These are phyloP conservation scores for Phialocephala subalpina DNA, from an alignment of 2,329 filamentous ascomycete species.

Conservation along the genomic window DNA sequence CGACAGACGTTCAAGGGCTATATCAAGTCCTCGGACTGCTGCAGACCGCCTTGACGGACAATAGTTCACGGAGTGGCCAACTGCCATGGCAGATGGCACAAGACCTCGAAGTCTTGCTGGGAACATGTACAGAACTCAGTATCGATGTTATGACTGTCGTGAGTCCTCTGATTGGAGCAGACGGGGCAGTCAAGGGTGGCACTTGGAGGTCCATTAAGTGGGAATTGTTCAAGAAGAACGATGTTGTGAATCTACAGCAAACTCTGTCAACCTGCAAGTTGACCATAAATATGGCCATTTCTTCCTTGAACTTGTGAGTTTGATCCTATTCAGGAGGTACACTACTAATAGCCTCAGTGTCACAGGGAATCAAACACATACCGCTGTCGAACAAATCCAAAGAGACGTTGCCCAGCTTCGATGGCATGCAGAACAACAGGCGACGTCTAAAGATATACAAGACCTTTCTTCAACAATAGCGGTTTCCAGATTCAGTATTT, in stretches of 20 bases:
- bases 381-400: background rate
- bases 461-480: background rate
- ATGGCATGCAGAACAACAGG: background rate
- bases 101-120: background rate
- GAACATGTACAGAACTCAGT: background rate
- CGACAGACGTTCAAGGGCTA: background rate
- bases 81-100: constrained; percentile 3
- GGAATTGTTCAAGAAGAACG: constrained; percentile 9
- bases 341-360: background rate
- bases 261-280: constrained; percentile 11
- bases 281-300: constrained; percentile 10
- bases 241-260: constrained; percentile 10
- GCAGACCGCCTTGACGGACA: constrained; percentile 1
- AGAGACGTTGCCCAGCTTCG: background rate
- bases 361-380: constrained; percentile 2
- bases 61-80: background rate
- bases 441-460: background rate
- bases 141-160: background rate
- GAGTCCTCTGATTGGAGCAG: background rate
- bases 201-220: background rate
- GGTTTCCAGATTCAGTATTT: background rate
- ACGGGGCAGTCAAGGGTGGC: background rate
- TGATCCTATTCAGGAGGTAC: background rate
- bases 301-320: constrained; percentile 9
- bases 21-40: background rate